Evolutionary conservation across 345 rosid species (phyloP).

Genomic region (Salix udensis): DNA sequence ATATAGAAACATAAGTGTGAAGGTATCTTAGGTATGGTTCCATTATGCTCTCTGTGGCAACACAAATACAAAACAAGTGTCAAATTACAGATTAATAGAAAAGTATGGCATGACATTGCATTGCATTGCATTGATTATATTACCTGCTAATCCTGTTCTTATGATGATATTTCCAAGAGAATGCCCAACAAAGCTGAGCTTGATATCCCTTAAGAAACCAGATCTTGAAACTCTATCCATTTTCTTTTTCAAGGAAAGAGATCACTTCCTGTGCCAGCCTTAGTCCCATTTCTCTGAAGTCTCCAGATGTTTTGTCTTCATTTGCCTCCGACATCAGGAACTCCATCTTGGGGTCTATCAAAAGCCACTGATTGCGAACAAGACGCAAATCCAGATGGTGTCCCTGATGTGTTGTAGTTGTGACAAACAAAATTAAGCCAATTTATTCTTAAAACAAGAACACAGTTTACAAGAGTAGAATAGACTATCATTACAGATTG

Average conservation of each 20-base stretch:
- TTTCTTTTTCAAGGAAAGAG: conserved; percentile 70
- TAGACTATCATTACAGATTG: background rate
- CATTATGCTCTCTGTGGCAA: conserved; percentile 70
- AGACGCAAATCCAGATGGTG: conserved; percentile 96
- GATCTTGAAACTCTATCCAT: conserved; percentile 62
- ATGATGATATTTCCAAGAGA: conserved; percentile 89
- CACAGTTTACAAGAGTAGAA: background rate
- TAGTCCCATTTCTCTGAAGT: conserved; percentile 90
- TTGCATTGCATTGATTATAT: conserved; percentile 9
- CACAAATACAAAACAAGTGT: conserved; percentile 5
- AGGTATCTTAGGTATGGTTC: conserved; percentile 73
- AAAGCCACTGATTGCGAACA: conserved; percentile 90
- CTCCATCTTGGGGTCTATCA: conserved; percentile 82
- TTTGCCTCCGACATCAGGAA: conserved; percentile 94
- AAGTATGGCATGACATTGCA: conserved; percentile 7
- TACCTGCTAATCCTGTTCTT: conserved; percentile 86
- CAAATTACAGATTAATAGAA: conserved; percentile 1
- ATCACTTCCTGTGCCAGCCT: conserved; percentile 87
- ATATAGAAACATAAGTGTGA: conserved; percentile 70
- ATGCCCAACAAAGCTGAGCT: conserved; percentile 92
- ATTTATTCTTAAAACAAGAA: conserved; percentile 3
- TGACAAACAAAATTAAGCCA: conserved; percentile 1
- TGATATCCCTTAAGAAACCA: conserved; percentile 58
- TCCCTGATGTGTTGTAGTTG: conserved; percentile 45
- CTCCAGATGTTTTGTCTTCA: conserved; percentile 87